These are phyloP conservation scores for Cercophora newfieldiana DNA, from an alignment of 495 filamentous ascomycete species.

Conservation along the genomic window DNA sequence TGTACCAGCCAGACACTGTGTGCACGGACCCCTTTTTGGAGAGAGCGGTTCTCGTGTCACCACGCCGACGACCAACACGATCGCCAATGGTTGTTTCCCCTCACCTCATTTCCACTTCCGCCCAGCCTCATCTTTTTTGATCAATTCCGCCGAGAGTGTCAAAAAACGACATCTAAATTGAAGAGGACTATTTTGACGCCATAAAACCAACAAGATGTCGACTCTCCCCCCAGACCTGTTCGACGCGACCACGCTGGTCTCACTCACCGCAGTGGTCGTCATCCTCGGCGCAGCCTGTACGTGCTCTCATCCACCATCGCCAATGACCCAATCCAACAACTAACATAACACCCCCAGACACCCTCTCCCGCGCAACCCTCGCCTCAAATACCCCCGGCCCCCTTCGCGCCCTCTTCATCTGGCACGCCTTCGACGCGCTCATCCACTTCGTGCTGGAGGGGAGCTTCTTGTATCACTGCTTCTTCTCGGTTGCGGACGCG, in stretches of 20 bases:
- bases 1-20: background rate
- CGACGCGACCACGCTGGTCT: constrained; percentile 55
- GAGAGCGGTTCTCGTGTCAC: background rate
- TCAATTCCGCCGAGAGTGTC: background rate
- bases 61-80: background rate
- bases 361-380: constrained; percentile 45
- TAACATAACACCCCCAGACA: constrained; percentile 18
- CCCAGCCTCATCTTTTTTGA: constrained; percentile 14
- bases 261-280: constrained; percentile 50
- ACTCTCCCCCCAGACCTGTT: constrained; percentile 46
- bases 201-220: background rate
- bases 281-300: constrained; percentile 46
- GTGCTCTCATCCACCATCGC: background rate
- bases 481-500: constrained; percentile 66
- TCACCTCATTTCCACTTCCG: constrained; percentile 18
- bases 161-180: background rate
- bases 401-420: constrained; percentile 79
- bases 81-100: background rate
- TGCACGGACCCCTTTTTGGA: background rate
- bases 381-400: constrained; percentile 33
- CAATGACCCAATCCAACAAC: background rate
- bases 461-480: constrained; percentile 88
- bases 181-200: background rate
- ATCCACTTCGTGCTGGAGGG: constrained; percentile 89
- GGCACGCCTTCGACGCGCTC: constrained; percentile 90